These are phyloP conservation scores for Fusarium albosuccineum DNA, from an alignment of 2,329 filamentous ascomycete species.

Conservation along the genomic window DNA sequence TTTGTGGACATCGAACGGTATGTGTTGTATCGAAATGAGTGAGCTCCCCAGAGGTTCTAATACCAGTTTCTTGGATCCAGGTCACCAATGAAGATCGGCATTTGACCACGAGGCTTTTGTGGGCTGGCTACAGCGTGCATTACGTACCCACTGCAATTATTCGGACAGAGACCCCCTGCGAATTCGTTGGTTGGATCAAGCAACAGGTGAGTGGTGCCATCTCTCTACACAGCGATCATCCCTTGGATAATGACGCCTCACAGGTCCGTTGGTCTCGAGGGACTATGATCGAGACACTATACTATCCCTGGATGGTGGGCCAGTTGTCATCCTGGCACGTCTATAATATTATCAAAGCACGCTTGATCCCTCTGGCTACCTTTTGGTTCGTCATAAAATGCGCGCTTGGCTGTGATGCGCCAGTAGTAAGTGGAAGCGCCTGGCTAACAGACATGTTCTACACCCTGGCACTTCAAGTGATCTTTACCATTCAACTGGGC, in stretches of 20 bases:
- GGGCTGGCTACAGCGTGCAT: background rate
- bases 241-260: background rate
- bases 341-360: background rate
- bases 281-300: background rate
- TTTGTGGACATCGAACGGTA: background rate
- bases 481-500: constrained; percentile 6
- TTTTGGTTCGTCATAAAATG: background rate
- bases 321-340: background rate
- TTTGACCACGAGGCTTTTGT: background rate
- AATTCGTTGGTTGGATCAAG: background rate
- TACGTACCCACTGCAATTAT: background rate
- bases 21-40: background rate
- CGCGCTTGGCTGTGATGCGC: background rate
- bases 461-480: constrained; percentile 3
- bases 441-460: background rate
- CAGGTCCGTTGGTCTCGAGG: background rate
- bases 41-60: background rate
- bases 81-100: background rate
- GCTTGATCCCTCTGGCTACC: background rate
- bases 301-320: background rate
- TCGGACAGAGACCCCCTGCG: background rate
- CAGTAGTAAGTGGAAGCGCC: background rate
- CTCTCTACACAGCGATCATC: background rate
- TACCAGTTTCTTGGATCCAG: background rate
- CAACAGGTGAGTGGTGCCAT: background rate